These are phyloP conservation scores for Aspergillus ochraceoroseus DNA, from an alignment of 2,329 filamentous ascomycete species.

Conservation along the genomic window DNA sequence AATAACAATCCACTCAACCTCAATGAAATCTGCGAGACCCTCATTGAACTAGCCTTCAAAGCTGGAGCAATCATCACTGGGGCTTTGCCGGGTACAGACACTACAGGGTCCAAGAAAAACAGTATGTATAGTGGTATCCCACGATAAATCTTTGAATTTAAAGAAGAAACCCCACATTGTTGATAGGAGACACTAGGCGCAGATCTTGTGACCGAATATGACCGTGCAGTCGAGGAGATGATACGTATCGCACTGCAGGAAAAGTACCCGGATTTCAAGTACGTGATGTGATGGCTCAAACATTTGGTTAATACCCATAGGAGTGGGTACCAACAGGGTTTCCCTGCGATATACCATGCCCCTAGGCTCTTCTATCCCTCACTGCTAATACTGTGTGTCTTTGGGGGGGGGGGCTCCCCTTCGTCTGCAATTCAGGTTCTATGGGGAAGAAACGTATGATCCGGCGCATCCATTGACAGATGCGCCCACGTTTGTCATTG, in stretches of 20 bases:
- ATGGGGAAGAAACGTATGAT: conserved; percentile 59
- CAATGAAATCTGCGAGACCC: conserved; percentile 41
- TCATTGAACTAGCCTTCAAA: conserved; percentile 39
- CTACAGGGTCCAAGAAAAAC: conserved; percentile 45
- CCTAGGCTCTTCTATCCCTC: too few species aligned
- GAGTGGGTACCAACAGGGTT: too few species aligned
- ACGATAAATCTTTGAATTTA: too few species aligned
- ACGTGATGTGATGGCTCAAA: too few species aligned
- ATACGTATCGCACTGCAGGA: conserved; percentile 49
- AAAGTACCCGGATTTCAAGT: conserved; percentile 53
- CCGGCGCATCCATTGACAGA: conserved; percentile 49
- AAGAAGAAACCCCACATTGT: not conserved
- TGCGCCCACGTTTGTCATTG: conserved; percentile 57
- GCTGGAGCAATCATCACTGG: conserved; percentile 43
- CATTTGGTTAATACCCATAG: too few species aligned
- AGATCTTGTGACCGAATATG: conserved; percentile 61
- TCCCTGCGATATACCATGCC: too few species aligned
- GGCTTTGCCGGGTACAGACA: conserved; percentile 38
- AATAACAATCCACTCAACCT: conserved; percentile 24
- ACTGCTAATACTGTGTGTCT: too few species aligned
- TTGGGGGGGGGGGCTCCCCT: too few species aligned
- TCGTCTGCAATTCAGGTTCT: conserved; percentile 44
- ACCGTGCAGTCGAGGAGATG: conserved; percentile 57
- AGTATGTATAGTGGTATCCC: conserved; percentile 35
- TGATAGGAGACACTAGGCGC: conserved; percentile 40